A percentile compares a stretch with the other conserved stretches of the same genome.
Conservation (phyloP, 345 rosid species). For the Noccaea bulbosa region DNA sequence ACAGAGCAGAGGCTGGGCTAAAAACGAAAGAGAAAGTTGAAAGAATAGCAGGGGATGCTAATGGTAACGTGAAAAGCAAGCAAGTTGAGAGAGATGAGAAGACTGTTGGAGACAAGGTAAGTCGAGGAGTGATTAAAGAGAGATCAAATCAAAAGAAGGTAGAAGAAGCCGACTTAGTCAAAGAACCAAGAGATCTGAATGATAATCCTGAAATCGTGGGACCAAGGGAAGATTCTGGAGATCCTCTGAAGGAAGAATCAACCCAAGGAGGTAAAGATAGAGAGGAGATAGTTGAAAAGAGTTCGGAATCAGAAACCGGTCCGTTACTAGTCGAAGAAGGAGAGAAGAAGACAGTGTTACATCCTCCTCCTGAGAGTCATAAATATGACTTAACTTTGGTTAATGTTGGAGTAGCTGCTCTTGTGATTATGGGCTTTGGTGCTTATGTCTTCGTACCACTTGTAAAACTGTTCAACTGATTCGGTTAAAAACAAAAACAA, state of each 20-base stretch:
- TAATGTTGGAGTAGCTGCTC: constrained; percentile 44
- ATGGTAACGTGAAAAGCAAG: not conserved
- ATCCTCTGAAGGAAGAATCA: not conserved
- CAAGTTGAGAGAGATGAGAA: constrained; percentile 27
- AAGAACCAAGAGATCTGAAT: constrained; percentile 6
- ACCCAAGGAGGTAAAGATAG: not conserved
- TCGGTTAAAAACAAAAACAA: constrained; percentile 13
- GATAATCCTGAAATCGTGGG: constrained; percentile 4
- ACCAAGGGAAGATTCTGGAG: not conserved
- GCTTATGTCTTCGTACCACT: constrained; percentile 41
- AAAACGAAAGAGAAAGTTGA: constrained; percentile 24
- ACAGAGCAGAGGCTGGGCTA: constrained; percentile 3
- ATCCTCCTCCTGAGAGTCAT: constrained; percentile 8
- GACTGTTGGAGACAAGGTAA: constrained; percentile 1
- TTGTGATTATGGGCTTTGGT: constrained; percentile 46
- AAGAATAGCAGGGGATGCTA: constrained; percentile 2
- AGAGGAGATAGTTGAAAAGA: constrained; percentile 12
- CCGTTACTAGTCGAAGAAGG: constrained; percentile 14
- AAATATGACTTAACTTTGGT: constrained; percentile 27
- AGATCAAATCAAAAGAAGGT: not conserved
- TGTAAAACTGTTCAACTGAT: constrained; percentile 33
- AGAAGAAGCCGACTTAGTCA: constrained; percentile 21
- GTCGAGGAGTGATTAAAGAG: constrained; percentile 23
- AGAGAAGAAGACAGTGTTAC: not conserved
- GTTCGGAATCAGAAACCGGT: constrained; percentile 7